Evolutionary conservation across 2,329 filamentous ascomycete species (phyloP).

Genomic region (Xylaria sp.): DNA sequence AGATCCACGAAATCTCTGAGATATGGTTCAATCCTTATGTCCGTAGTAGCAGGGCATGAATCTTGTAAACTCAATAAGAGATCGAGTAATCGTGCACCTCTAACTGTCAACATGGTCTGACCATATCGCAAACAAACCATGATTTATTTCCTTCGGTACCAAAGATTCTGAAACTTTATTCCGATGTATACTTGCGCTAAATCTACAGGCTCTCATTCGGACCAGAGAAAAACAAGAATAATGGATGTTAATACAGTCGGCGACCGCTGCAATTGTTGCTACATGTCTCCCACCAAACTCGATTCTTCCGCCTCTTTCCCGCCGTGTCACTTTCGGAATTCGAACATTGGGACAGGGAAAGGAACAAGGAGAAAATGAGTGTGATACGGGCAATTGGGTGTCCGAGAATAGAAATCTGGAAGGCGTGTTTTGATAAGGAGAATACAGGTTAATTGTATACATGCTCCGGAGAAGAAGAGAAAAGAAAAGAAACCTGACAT

Average conservation of each 20-base stretch:
- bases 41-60: neutral
- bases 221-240: neutral
- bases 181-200: neutral
- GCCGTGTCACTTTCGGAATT: neutral
- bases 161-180: neutral
- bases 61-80: no score
- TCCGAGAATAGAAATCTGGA: neutral
- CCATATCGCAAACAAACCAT: no score
- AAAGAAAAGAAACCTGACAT: neutral
- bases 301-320: neutral
- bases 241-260: neutral
- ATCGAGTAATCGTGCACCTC: neutral
- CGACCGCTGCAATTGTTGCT: constrained; percentile 16
- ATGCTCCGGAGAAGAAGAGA: no score
- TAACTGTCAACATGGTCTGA: no score
- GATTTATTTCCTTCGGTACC: neutral
- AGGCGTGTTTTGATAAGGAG: no score
- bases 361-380: neutral
- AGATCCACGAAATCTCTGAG: neutral
- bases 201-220: neutral
- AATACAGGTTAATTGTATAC: no score
- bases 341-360: neutral
- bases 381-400: no score
- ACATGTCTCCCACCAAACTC: neutral
- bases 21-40: neutral